These are phyloP conservation scores for Hemileccinum impolitum DNA, from an alignment of 768 basidiomycete genomes.

Conservation along the genomic window DNA sequence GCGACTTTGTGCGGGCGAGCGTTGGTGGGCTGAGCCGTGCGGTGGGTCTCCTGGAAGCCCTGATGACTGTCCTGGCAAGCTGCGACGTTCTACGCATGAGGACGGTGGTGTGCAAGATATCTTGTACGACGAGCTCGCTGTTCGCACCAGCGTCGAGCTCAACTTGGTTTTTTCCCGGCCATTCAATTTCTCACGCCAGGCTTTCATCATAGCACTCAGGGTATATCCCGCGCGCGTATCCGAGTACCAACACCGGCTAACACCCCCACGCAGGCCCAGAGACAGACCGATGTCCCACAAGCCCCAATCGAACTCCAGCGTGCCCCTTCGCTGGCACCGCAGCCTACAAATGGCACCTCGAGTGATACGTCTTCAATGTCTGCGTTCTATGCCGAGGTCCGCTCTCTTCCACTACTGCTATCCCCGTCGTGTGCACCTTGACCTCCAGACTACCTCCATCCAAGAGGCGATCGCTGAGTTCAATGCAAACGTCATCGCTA, in stretches of 20 bases:
- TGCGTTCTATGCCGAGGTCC: slow-evolving; percentile 33
- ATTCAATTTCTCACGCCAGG: slow-evolving; percentile 1
- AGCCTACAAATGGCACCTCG: neutral
- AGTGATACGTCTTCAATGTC: slow-evolving; percentile 27
- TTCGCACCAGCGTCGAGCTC: neutral
- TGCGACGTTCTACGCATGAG: slow-evolving; percentile 59
- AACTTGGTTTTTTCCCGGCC: slow-evolving; percentile 12
- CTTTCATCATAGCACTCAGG: slow-evolving; percentile 82
- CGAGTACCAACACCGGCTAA: slow-evolving; percentile 31
- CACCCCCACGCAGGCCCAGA: slow-evolving; percentile 50
- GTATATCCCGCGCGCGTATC: slow-evolving; percentile 49
- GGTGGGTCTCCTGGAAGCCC: slow-evolving; percentile 8
- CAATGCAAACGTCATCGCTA: slow-evolving; percentile 42
- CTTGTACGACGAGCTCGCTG: slow-evolving; percentile 42
- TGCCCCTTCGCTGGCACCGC: slow-evolving; percentile 7
- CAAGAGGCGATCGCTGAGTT: slow-evolving; percentile 45
- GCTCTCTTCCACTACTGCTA: neutral
- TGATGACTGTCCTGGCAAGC: slow-evolving; percentile 76
- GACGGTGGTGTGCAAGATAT: slow-evolving; percentile 47
- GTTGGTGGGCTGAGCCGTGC: neutral
- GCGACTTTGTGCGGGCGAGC: slow-evolving; percentile 22
- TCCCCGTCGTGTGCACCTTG: neutral
- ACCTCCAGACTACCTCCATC: slow-evolving; percentile 43
- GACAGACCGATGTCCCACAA: slow-evolving; percentile 34
- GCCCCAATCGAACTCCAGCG: slow-evolving; percentile 27